Conservation (phyloP, 305 asterid genomes). For the Caryopteris hybrid region DNA sequence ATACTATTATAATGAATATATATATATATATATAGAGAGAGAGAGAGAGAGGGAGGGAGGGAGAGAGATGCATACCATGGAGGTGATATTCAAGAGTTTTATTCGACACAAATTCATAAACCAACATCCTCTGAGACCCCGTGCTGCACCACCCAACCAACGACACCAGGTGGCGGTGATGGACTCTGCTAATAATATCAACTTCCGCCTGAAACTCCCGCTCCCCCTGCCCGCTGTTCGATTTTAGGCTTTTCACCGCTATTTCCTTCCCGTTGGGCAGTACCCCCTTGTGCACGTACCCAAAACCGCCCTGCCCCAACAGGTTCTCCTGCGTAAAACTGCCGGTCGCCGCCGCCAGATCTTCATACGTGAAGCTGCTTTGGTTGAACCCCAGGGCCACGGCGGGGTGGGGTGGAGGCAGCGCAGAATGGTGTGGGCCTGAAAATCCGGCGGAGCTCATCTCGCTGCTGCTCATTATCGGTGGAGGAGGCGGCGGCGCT, state of each 20-base stretch:
- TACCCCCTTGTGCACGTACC: conserved; percentile 83
- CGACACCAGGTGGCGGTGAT: conserved; percentile 83
- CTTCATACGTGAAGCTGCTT: conserved; percentile 71
- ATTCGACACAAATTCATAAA: conserved; percentile 73
- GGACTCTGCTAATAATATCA: conserved; percentile 87
- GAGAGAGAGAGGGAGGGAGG: too few relatives aligned
- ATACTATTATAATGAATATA: too few relatives aligned
- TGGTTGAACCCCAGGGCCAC: conserved; percentile 60
- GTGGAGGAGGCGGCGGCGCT: conserved; percentile 73
- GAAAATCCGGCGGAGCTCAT: conserved; percentile 58
- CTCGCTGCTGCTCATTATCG: conserved; percentile 62
- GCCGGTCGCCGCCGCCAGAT: conserved; percentile 59
- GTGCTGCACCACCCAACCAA: conserved; percentile 82
- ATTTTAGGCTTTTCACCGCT: conserved; percentile 76
- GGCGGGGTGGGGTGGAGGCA: conserved; percentile 60
- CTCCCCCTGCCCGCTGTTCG: conserved; percentile 83
- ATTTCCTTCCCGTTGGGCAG: conserved; percentile 79
- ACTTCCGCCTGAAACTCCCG: conserved; percentile 97
- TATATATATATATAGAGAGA: too few relatives aligned
- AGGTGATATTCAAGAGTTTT: conserved; percentile 75
- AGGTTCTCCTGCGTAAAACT: conserved; percentile 46
- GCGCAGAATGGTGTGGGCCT: conserved; percentile 38
- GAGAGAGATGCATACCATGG: conserved; percentile 40
- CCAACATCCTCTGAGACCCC: conserved; percentile 72
- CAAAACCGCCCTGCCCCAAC: conserved; percentile 91